These are phyloP conservation scores for Jatropha multifida DNA, from an alignment of 441 rosid species.

Conservation along the genomic window DNA sequence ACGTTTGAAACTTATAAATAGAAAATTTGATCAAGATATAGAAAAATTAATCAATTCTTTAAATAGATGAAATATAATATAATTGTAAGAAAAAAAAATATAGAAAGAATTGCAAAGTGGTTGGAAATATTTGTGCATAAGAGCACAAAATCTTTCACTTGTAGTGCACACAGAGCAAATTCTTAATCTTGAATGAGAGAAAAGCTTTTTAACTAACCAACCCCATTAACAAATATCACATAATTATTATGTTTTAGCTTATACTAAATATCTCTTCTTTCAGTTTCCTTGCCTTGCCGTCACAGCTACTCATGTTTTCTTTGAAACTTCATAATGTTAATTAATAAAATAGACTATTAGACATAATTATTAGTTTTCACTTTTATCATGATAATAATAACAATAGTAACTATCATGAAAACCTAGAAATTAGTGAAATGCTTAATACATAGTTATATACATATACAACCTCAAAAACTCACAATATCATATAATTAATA, in stretches of 20 bases:
- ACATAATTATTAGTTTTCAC: conserved; percentile 2
- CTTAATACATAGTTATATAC: neutral
- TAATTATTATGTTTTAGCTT: neutral
- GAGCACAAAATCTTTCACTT: conserved; percentile 15
- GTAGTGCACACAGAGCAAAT: conserved; percentile 1
- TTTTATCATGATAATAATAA: conserved; percentile 12
- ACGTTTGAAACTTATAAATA: neutral
- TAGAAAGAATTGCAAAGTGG: neutral
- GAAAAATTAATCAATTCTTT: neutral
- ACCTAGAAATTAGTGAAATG: conserved; percentile 8
- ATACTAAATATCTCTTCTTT: neutral
- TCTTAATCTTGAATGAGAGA: conserved; percentile 17
- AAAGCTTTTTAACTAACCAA: conserved; percentile 13
- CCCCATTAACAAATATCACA: conserved; percentile 9
- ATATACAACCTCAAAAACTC: conserved; percentile 25
- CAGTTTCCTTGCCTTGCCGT: conserved; percentile 35
- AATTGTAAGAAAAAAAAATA: no score
- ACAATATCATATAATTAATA: neutral
- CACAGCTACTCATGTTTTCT: conserved; percentile 37
- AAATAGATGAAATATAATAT: neutral
- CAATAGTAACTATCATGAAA: neutral
- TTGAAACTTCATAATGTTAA: conserved; percentile 2
- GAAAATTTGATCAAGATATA: neutral
- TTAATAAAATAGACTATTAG: conserved; percentile 11
- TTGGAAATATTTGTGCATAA: neutral